A percentile compares a stretch with the other conserved stretches of the same genome.
Evolutionary conservation across 148 eudicot species (phyloP).

Genomic region (Rheum nobile): DNA sequence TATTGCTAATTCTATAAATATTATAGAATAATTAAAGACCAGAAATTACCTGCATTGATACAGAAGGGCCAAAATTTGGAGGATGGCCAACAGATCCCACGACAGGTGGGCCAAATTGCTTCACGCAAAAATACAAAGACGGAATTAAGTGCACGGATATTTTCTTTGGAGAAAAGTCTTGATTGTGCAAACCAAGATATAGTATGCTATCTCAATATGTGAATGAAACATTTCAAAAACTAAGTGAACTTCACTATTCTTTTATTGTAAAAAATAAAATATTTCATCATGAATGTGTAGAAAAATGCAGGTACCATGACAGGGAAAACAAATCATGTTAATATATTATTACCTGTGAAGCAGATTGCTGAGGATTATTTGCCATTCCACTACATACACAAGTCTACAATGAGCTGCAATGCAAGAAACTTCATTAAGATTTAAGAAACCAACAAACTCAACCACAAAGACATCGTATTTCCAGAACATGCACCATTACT

Average conservation of each 20-base stretch:
- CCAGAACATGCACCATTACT: background rate
- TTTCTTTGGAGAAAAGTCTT: too few species aligned
- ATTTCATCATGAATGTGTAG: background rate
- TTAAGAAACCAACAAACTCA: background rate
- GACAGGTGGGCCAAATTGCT: slow-evolving; percentile 38
- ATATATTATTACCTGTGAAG: slow-evolving; percentile 41
- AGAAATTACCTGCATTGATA: slow-evolving; percentile 49
- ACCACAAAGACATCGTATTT: background rate
- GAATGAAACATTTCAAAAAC: background rate
- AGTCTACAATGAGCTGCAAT: slow-evolving; percentile 10
- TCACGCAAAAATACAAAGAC: background rate
- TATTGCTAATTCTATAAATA: background rate
- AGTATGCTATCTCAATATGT: background rate
- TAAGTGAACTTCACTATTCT: background rate
- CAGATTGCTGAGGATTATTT: slow-evolving; percentile 42
- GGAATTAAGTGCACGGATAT: background rate
- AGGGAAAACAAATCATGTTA: background rate
- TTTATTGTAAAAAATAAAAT: background rate
- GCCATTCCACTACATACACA: slow-evolving; percentile 29
- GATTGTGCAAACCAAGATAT: background rate
- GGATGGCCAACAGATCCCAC: slow-evolving; percentile 61
- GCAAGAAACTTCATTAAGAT: background rate
- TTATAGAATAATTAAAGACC: background rate
- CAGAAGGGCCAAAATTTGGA: slow-evolving; percentile 56
- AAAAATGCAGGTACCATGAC: background rate